Evolutionary conservation across 306 rosid species (phyloP).

Genomic region (Prunus persica): DNA sequence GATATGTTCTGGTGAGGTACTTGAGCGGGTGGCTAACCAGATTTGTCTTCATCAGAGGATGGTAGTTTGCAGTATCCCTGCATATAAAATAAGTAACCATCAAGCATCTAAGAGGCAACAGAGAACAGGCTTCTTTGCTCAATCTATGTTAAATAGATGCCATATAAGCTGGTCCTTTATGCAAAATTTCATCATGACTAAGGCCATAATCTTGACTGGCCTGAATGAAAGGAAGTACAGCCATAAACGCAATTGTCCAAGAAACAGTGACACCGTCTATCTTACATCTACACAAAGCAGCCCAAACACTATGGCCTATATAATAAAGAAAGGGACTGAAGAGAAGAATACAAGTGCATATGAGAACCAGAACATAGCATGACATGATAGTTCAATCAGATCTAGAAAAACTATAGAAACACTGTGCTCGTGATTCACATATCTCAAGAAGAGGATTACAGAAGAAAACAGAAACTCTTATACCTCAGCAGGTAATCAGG

Average conservation of each 20-base stretch:
- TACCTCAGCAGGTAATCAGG: constrained; percentile 78
- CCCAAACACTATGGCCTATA: not conserved
- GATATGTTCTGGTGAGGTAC: constrained; percentile 75
- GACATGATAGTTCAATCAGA: not conserved
- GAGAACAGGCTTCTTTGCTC: not conserved
- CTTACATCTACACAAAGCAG: not conserved
- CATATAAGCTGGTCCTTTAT: not conserved
- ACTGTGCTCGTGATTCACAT: not conserved
- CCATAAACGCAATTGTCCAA: not conserved
- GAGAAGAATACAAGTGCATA: not conserved
- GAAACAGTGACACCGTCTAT: not conserved
- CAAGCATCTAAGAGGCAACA: not conserved
- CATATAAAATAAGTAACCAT: constrained; percentile 18
- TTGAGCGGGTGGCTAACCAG: constrained; percentile 74
- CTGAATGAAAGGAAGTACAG: not conserved
- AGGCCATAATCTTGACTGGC: not conserved
- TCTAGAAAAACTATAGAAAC: not conserved
- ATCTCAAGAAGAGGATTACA: not conserved
- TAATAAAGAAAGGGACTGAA: not conserved
- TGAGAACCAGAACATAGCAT: not conserved
- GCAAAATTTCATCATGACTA: not conserved
- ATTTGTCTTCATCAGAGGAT: constrained; percentile 82
- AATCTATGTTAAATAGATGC: not conserved
- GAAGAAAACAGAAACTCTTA: not conserved
- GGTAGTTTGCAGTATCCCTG: constrained; percentile 84